Conservation (phyloP, 768 basidiomycete genomes). For the Exsudoporus frostii region DNA sequence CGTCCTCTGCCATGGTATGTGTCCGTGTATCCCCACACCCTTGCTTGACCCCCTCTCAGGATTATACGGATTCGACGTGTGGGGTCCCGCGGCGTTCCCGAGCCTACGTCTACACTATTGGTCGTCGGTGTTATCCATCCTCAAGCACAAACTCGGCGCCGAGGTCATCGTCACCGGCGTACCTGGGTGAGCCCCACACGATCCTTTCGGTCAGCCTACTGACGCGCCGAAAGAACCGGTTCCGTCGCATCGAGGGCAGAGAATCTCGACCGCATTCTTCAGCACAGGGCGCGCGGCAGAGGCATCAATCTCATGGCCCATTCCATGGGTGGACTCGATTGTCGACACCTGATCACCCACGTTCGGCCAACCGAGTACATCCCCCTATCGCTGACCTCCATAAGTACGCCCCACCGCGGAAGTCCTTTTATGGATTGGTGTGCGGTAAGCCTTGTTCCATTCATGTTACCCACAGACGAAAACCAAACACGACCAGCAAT, state of each 20-base stretch:
- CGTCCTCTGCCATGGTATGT: slow-evolving; percentile 89
- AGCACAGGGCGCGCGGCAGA: slow-evolving; percentile 61
- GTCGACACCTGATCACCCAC: slow-evolving; percentile 87
- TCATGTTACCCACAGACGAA: slow-evolving; percentile 10
- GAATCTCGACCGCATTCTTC: slow-evolving; percentile 69
- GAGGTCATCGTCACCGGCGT: slow-evolving; percentile 97
- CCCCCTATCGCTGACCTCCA: slow-evolving; percentile 82
- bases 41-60: slow-evolving; percentile 42
- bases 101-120: slow-evolving; percentile 90
- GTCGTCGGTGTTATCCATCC: slow-evolving; percentile 79
- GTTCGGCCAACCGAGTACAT: slow-evolving; percentile 78
- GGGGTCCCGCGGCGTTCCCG: slow-evolving; percentile 80
- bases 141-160: slow-evolving; percentile 79
- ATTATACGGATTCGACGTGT: slow-evolving; percentile 91
- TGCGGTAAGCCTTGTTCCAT: slow-evolving; percentile 46
- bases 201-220: background rate
- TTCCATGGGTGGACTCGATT: slow-evolving; percentile 97
- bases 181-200: slow-evolving; percentile 61
- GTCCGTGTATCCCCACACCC: background rate
- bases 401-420: slow-evolving; percentile 93
- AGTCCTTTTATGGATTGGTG: slow-evolving; percentile 99
- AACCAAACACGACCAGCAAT: slow-evolving; percentile 50
- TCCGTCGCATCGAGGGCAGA: slow-evolving; percentile 81
- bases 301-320: slow-evolving; percentile 94
- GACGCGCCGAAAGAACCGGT: slow-evolving; percentile 61